Evolutionary conservation across 106 monocot genomes (phyloP), one percentile per base, ranked within the genome.

Genomic region (Allium sativum): DNA sequence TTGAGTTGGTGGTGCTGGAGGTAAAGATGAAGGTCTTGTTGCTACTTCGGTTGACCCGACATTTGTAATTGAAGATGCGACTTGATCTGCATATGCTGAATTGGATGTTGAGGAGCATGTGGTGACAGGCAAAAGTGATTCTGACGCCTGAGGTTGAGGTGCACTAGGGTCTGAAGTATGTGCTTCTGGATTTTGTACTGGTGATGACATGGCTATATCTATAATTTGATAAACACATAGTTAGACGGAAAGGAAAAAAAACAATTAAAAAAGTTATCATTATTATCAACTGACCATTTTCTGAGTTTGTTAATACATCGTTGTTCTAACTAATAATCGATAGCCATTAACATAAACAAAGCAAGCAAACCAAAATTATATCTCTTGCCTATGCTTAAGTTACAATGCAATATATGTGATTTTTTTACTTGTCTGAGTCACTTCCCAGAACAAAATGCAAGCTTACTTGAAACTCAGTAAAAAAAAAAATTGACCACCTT

Each of bases 201-300:
- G 57, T 54, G 84, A 51, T 65, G 81, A 76, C 81, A 89, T 84
- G 40, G 46, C 52, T 53, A 31, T 51, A 64, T 64, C 64, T 64
- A 47, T 62, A 48, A 31, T 31, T 31, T 31, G 31, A 31, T 31
- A 31, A 31, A 5, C 31, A 3, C 3, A 5, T 12, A 50, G 15
- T 50, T 50, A 50, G 48, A 2, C 6, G 8, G 2, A 6, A 7
- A 50, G 8, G 8, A 7, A 50, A 31, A 31, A 31, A 31, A 5
- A 2, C 31, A 31, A 31, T 31, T 31, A 31, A 31, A 31, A 31
- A 31, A 31, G n/a, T 1, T 5, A 2, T 31, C 31, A 31, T 31
- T 5, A 31, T 31, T 31, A 31, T 31, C 5, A 31, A 31, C 5
- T 31, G 31, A 31, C 31, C 31, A 31, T 31, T 31, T 31, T 31